Evolutionary conservation across 495 filamentous ascomycete genomes (phyloP).

Genomic region (Tuber microsphaerosporum): DNA sequence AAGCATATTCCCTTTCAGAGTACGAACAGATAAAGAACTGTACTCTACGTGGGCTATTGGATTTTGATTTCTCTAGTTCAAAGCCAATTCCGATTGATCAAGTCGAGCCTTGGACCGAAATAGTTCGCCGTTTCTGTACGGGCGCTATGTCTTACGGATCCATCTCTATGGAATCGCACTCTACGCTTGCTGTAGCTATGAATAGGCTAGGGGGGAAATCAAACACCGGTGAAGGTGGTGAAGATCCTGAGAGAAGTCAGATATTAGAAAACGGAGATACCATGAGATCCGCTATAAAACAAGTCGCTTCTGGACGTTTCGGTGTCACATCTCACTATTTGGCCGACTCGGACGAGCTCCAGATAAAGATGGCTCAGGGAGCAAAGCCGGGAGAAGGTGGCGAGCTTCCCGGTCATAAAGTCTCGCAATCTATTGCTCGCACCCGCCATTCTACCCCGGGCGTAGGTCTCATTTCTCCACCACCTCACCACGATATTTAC

Average conservation of each 20-base stretch:
- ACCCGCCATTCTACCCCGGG: constrained; percentile 98
- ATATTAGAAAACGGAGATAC: constrained; percentile 88
- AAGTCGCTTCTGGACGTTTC: constrained; percentile 95
- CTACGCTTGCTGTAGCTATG: constrained; percentile 94
- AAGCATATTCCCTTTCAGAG: constrained; percentile 87
- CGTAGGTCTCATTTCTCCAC: constrained; percentile 96
- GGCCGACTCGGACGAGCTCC: constrained; percentile 95
- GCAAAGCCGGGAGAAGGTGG: constrained; percentile 98
- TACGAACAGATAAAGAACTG: constrained; percentile 98
- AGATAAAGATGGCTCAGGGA: constrained; percentile 99
- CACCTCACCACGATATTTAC: constrained; percentile 99
- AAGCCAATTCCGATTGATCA: constrained; percentile 90
- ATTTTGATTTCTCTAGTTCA: constrained; percentile 91
- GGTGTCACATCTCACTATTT: constrained; percentile 97
- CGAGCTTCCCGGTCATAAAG: constrained; percentile 96
- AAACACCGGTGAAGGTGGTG: constrained; percentile 97
- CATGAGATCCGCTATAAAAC: constrained; percentile 98
- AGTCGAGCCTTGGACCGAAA: constrained; percentile 98
- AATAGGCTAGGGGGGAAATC: constrained; percentile 96
- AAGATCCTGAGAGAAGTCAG: constrained; percentile 87
- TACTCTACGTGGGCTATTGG: constrained; percentile 90
- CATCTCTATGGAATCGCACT: constrained; percentile 99
- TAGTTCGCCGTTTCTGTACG: constrained; percentile 96
- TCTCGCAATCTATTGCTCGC: constrained; percentile 89
- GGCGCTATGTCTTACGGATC: constrained; percentile 99